Evolutionary conservation across 2,329 filamentous ascomycete species (phyloP).

Genomic region (Curvularia sp.): DNA sequence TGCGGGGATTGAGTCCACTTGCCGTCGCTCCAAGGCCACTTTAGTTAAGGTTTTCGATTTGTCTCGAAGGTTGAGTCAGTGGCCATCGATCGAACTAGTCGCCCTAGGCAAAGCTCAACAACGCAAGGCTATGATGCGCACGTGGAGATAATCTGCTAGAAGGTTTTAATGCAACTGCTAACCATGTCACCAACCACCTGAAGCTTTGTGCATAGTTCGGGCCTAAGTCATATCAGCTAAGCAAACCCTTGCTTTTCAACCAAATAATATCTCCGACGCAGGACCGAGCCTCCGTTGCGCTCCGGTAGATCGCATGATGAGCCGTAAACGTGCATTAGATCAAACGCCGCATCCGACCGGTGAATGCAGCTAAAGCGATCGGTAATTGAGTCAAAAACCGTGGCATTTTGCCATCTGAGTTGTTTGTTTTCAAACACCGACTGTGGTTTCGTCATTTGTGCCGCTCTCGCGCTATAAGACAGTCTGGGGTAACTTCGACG

Average conservation of each 20-base stretch:
- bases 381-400: slow-evolving; percentile 3
- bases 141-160: background rate
- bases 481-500: background rate
- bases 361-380: background rate
- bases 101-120: background rate
- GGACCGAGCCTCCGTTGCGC: slow-evolving; percentile 2
- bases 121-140: background rate
- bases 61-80: background rate
- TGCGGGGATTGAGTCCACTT: background rate
- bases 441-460: background rate
- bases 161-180: background rate
- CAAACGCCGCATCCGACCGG: slow-evolving; percentile 7
- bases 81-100: background rate
- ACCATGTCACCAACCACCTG: background rate
- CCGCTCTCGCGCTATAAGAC: slow-evolving; percentile 1
- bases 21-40: background rate
- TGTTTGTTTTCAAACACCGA: background rate
- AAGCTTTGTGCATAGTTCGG: background rate
- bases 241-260: background rate
- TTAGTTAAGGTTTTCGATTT: background rate
- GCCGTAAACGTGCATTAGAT: background rate
- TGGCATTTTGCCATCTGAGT: background rate
- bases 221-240: background rate
- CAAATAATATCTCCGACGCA: slow-evolving; percentile 1
- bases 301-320: background rate